Evolutionary conservation across 345 rosid genomes (phyloP).

Genomic region (Trapa incisa): DNA sequence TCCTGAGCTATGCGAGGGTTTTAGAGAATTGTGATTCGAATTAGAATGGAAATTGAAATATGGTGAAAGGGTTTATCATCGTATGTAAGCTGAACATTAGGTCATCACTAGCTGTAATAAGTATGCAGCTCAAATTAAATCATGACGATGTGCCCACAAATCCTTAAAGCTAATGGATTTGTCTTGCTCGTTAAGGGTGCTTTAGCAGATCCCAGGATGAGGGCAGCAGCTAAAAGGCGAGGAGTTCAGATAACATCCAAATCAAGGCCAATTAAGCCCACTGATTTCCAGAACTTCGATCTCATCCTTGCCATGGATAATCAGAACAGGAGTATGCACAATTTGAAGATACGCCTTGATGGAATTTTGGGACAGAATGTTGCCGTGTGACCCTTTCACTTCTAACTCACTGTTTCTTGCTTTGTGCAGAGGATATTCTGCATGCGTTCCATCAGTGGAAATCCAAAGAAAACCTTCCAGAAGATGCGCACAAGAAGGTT

Average conservation of each 20-base stretch:
- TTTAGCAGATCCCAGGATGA: constrained; percentile 86
- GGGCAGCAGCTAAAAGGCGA: constrained; percentile 66
- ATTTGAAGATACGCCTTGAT: background rate
- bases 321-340: constrained; percentile 44
- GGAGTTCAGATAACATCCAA: constrained; percentile 78
- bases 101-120: background rate
- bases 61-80: background rate
- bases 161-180: background rate
- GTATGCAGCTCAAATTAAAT: background rate
- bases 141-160: background rate
- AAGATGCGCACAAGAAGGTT: constrained; percentile 75
- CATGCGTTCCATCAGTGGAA: constrained; percentile 69
- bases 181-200: constrained; percentile 35
- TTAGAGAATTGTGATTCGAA: background rate
- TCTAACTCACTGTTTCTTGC: background rate
- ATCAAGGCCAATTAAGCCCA: constrained; percentile 73
- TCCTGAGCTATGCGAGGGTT: background rate
- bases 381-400: background rate
- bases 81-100: background rate
- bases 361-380: no score
- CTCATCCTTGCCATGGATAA: constrained; percentile 89
- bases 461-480: constrained; percentile 42
- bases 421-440: constrained; percentile 55
- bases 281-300: constrained; percentile 83
- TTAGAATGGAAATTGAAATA: background rate